Conservation (phyloP, 164 flowering plant genomes). For the Piper longum region DNA sequence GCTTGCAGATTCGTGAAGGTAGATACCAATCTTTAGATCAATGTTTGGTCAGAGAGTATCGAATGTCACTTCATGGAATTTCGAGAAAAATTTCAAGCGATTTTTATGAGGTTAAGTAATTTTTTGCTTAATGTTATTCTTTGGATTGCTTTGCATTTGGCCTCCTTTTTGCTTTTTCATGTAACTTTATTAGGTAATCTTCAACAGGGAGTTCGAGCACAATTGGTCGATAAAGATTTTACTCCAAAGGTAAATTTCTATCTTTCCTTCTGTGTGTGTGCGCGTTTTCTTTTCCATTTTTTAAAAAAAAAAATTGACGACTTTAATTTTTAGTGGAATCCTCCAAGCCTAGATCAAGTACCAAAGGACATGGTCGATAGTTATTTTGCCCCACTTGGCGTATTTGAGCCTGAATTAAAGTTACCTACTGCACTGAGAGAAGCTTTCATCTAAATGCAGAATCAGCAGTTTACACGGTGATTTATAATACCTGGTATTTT, state of each 20-base stretch:
- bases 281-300: neutral
- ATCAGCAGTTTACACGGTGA: neutral
- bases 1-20: constrained; percentile 69
- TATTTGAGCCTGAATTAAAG: constrained; percentile 51
- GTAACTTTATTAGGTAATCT: neutral
- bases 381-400: constrained; percentile 41
- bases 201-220: constrained; percentile 72
- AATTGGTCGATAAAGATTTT: constrained; percentile 73
- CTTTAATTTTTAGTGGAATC: constrained; percentile 60
- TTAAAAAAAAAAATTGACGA: neutral
- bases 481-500: too few relatives aligned
- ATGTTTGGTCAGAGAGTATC: constrained; percentile 72
- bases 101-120: constrained; percentile 52
- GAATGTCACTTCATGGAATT: constrained; percentile 48
- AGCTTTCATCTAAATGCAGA: constrained; percentile 30
- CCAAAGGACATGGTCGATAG: constrained; percentile 75
- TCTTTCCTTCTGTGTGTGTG: neutral
- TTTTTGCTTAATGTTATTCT: neutral
- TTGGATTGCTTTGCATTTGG: neutral
- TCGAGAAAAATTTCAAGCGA: constrained; percentile 51
- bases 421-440: constrained; percentile 58
- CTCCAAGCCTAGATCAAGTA: constrained; percentile 49
- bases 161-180: neutral
- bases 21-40: constrained; percentile 78
- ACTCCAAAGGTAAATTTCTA: constrained; percentile 61